phyloP scores from a whole-genome alignment of 192 early-diverging fungal genomes.

The Rhizoclosmatium globosum region DNA sequence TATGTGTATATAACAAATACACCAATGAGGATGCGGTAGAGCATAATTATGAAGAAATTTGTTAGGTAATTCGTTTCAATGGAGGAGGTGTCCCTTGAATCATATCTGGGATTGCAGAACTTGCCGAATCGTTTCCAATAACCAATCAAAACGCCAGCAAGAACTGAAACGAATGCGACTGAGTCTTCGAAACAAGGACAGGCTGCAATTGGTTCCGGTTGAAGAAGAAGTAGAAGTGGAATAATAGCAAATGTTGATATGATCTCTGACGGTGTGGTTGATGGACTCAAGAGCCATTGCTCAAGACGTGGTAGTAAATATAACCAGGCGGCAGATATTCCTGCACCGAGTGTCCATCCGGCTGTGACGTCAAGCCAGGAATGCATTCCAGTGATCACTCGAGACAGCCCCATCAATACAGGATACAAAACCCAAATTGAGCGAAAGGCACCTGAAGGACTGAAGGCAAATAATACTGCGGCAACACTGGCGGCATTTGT shows the following conservation, averaged over 20 bases:
- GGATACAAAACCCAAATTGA: conserved; percentile 47
- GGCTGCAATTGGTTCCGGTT: conserved; percentile 73
- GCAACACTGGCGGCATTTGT: conserved; percentile 80
- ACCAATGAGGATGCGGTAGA: neutral
- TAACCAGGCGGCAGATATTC: conserved; percentile 65
- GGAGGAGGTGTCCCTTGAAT: neutral
- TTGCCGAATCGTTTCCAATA: neutral
- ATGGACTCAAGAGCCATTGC: neutral
- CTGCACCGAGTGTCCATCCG: conserved; percentile 71
- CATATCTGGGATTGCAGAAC: neutral
- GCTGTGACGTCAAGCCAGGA: conserved; percentile 78
- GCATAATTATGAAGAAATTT: neutral
- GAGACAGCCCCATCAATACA: conserved; percentile 71
- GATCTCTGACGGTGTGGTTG: neutral
- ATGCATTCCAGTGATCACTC: conserved; percentile 92
- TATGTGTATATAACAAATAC: conserved; percentile 1
- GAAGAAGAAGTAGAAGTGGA: conserved; percentile 37
- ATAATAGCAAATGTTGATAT: conserved; percentile 11
- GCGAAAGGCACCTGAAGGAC: conserved; percentile 40
- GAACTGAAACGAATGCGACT: conserved; percentile 70
- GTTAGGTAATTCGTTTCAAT: neutral
- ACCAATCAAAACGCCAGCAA: conserved; percentile 53
- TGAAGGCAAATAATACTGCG: conserved; percentile 19
- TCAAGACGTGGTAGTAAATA: conserved; percentile 31
- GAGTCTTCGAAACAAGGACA: conserved; percentile 82